Evolutionary conservation across 495 filamentous ascomycete genomes (phyloP).

Genomic region (Penicillium coprophilum): DNA sequence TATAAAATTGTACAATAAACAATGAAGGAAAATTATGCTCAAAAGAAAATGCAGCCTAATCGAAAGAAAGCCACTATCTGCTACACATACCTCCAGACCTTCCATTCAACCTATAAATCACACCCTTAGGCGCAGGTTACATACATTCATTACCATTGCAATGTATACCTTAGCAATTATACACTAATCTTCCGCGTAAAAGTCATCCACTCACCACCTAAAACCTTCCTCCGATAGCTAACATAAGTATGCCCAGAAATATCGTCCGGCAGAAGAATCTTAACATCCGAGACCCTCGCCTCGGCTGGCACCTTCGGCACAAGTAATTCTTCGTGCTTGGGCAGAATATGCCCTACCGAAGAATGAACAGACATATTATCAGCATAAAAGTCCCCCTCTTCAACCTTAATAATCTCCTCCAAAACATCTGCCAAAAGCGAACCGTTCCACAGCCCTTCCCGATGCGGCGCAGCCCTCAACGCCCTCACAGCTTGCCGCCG

Average conservation of each 20-base stretch:
- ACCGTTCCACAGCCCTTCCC: constrained; percentile 54
- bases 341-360: background rate
- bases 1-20: constrained; percentile 11
- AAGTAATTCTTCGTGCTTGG: constrained; percentile 6
- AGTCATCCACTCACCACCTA: constrained; percentile 4
- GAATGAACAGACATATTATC: constrained; percentile 12
- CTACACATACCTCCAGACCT: no score
- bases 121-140: no score
- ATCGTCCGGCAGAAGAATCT: constrained; percentile 16
- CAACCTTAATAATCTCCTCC: constrained; percentile 18
- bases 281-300: constrained; percentile 16
- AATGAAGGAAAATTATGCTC: background rate
- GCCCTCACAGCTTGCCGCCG: constrained; percentile 44
- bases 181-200: constrained; percentile 5
- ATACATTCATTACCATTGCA: no score
- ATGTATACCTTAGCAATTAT: background rate
- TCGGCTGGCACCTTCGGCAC: constrained; percentile 1
- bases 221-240: constrained; percentile 12
- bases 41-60: background rate
- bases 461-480: constrained; percentile 39
- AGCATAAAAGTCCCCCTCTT: constrained; percentile 20
- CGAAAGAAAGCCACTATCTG: no score
- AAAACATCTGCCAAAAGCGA: constrained; percentile 17
- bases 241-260: constrained; percentile 12
- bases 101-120: no score